Conservation (phyloP, 2,329 filamentous ascomycete genomes). For the Paecilomyces niveus region DNA sequence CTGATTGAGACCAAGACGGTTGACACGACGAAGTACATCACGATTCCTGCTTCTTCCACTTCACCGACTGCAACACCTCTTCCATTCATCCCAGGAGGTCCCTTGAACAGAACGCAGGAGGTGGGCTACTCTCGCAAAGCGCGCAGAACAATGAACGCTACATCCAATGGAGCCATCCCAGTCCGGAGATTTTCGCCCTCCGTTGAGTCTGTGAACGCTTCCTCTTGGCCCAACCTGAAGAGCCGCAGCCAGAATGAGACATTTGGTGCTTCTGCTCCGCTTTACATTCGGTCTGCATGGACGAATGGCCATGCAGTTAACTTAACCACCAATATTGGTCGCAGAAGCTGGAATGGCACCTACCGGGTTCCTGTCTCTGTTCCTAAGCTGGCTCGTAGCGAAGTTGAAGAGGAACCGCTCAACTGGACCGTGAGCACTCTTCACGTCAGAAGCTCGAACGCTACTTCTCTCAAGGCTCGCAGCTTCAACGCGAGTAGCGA, state of each 20-base stretch:
- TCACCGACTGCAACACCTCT: neutral
- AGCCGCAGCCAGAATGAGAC: neutral
- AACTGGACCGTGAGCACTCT: neutral
- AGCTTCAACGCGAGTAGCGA: neutral
- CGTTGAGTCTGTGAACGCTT: neutral
- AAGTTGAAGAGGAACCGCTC: neutral
- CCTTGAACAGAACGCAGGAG: neutral
- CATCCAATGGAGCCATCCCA: neutral
- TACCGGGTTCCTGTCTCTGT: neutral
- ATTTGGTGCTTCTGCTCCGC: neutral
- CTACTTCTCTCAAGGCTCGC: neutral
- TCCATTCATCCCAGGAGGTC: neutral
- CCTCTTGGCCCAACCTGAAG: neutral
- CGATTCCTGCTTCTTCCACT: neutral
- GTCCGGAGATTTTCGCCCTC: neutral
- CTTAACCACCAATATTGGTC: neutral
- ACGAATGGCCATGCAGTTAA: neutral
- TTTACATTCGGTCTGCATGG: neutral
- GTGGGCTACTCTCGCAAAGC: neutral
- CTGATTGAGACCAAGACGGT: conserved; percentile 8
- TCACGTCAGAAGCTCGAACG: neutral
- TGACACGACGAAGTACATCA: conserved; percentile 6
- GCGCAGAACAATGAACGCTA: neutral
- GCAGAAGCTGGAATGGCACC: neutral
- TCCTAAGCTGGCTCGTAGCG: neutral